Evolutionary conservation across 2,329 filamentous ascomycete species (phyloP).

Genomic region (Orbilia oligospora): DNA sequence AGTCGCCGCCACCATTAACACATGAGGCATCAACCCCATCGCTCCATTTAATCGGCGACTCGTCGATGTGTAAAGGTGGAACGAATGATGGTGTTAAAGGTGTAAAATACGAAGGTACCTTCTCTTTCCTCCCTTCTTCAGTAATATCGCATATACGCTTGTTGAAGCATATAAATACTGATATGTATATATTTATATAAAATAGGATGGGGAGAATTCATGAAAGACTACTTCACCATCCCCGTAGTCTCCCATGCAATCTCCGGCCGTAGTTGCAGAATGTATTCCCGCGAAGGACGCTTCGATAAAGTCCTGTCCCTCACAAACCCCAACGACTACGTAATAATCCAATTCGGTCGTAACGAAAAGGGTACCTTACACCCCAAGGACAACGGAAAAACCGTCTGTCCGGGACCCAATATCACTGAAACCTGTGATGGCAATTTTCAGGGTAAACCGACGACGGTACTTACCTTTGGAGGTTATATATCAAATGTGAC

Average conservation of each 20-base stretch:
- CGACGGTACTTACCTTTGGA: constrained; percentile 29
- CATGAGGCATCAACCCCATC: not conserved
- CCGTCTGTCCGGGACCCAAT: constrained; percentile 26
- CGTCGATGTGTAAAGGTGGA: constrained; percentile 47
- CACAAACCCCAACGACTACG: constrained; percentile 15
- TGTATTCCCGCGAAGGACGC: constrained; percentile 34
- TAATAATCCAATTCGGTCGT: constrained; percentile 43
- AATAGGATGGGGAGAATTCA: constrained; percentile 41
- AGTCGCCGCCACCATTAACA: not conserved
- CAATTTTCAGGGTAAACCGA: constrained; percentile 21
- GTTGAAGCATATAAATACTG: not conserved
- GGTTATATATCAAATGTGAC: constrained; percentile 39
- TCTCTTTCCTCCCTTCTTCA: no score
- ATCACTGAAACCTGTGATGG: constrained; percentile 16
- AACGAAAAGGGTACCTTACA: constrained; percentile 35
- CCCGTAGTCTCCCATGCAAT: constrained; percentile 27
- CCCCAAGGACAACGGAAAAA: constrained; percentile 39
- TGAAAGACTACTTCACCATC: constrained; percentile 25
- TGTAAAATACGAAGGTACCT: constrained; percentile 41
- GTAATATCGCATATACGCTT: not conserved
- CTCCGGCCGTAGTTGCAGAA: constrained; percentile 39
- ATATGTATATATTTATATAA: not conserved
- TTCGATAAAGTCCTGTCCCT: constrained; percentile 33
- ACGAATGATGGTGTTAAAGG: constrained; percentile 43
- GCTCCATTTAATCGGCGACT: constrained; percentile 41